Evolutionary conservation across 371 early-diverging fungal species (phyloP).

Genomic region (Mucor piriformis): DNA sequence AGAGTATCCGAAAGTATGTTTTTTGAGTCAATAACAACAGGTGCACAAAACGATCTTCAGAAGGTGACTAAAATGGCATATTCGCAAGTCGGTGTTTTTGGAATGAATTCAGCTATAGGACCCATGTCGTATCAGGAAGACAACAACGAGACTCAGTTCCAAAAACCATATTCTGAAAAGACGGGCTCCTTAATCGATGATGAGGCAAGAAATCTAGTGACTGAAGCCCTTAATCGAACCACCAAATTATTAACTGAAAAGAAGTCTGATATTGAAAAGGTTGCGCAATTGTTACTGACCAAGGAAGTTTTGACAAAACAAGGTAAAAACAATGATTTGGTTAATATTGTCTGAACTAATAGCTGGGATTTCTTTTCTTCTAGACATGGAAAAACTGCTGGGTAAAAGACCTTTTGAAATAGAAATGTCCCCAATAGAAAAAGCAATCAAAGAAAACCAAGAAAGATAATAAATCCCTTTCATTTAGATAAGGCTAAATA

Average conservation of each 20-base stretch:
- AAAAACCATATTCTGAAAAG: conserved; percentile 95
- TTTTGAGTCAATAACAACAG: conserved; percentile 89
- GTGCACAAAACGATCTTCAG: conserved; percentile 92
- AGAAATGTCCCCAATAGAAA: background rate
- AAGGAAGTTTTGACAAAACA: conserved; percentile 96
- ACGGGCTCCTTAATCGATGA: conserved; percentile 94
- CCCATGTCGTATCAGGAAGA: conserved; percentile 83
- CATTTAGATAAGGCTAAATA: too few species aligned
- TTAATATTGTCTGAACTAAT: too few species aligned
- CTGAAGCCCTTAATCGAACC: conserved; percentile 81
- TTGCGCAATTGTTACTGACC: conserved; percentile 88
- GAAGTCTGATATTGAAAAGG: conserved; percentile 87
- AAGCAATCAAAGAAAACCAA: too few species aligned
- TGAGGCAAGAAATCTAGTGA: conserved; percentile 86
- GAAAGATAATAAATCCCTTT: too few species aligned
- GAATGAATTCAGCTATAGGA: conserved; percentile 93
- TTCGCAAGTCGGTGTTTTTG: conserved; percentile 91
- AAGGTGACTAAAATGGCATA: conserved; percentile 98
- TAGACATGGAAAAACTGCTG: conserved; percentile 3
- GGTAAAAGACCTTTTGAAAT: background rate
- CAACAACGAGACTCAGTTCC: conserved; percentile 76
- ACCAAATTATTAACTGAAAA: conserved; percentile 77
- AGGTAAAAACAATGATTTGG: too few species aligned
- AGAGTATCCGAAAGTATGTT: conserved; percentile 95
- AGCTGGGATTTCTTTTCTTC: background rate